phyloP scores from a whole-genome alignment of 257 asterid genomes.

The Solanum paucissectum region DNA sequence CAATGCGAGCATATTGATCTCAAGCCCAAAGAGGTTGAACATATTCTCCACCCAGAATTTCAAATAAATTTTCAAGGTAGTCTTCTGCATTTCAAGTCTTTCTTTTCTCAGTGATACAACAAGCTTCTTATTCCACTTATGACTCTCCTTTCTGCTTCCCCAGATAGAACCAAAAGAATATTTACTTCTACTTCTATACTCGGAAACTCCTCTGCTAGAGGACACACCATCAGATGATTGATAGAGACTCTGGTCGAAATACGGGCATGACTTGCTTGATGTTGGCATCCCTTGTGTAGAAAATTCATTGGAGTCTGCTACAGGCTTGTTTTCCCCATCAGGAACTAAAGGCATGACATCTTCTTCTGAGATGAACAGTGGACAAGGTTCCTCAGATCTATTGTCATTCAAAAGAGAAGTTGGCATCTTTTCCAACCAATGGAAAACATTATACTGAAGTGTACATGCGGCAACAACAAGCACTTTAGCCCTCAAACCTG shows the following conservation, averaged over 20 bases:
- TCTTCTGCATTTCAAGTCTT: conserved; percentile 84
- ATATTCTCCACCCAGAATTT: conserved; percentile 94
- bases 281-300: conserved; percentile 24
- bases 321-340: conserved; percentile 28
- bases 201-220: conserved; percentile 19
- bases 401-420: conserved; percentile 37
- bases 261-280: conserved; percentile 48
- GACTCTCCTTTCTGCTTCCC: conserved; percentile 89
- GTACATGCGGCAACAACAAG: conserved; percentile 85
- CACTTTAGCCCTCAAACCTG: conserved; percentile 84
- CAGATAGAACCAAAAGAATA: conserved; percentile 55
- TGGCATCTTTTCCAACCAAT: conserved; percentile 74
- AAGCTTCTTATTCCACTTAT: conserved; percentile 71
- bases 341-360: conserved; percentile 38
- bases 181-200: conserved; percentile 29
- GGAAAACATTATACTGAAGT: conserved; percentile 84
- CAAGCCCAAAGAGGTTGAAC: conserved; percentile 97
- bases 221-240: conserved; percentile 33
- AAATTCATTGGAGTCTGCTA: conserved; percentile 32
- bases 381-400: conserved; percentile 82
- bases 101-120: conserved; percentile 67
- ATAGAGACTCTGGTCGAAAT: conserved; percentile 24
- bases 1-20: conserved; percentile 83
- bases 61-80: conserved; percentile 71
- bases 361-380: conserved; percentile 63